Percentiles rank a stretch among this genome's conserved stretches.
phyloP scores from a whole-genome alignment of 768 basidiomycete genomes.

The Roridomyces roridus region DNA sequence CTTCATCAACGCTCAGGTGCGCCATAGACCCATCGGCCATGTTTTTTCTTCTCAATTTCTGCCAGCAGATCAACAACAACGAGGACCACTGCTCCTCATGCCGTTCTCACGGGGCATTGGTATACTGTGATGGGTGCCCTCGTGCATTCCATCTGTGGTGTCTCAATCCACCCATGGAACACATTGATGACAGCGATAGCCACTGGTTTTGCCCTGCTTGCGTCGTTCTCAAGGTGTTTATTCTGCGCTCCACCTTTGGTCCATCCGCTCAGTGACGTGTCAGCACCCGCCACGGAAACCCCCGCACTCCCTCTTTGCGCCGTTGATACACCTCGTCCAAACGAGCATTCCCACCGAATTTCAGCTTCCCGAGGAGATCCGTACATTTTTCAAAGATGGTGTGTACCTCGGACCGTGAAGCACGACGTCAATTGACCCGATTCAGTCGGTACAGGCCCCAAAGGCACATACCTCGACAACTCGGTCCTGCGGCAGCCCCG shows the following conservation, averaged over 20 bases:
- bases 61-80: constrained; percentile 54
- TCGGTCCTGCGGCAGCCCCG: constrained; percentile 79
- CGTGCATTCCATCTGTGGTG: constrained; percentile 96
- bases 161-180: constrained; percentile 93
- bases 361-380: constrained; percentile 85
- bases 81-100: constrained; percentile 89
- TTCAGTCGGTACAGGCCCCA: constrained; percentile 77
- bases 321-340: constrained; percentile 75
- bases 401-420: constrained; percentile 31
- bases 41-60: constrained; percentile 12
- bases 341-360: constrained; percentile 79
- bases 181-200: constrained; percentile 84
- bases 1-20: constrained; percentile 43
- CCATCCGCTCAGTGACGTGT: constrained; percentile 29
- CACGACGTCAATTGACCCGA: constrained; percentile 19
- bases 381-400: constrained; percentile 89
- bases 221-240: constrained; percentile 65
- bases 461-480: constrained; percentile 84
- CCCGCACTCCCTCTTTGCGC: constrained; percentile 68
- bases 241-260: constrained; percentile 20
- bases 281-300: constrained; percentile 76
- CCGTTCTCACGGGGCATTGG: constrained; percentile 80
- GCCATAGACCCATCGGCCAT: constrained; percentile 25
- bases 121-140: constrained; percentile 98
- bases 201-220: constrained; percentile 85